Conservation (phyloP, 2,329 filamentous ascomycete genomes). For the Hymenoscyphus albidus region DNA sequence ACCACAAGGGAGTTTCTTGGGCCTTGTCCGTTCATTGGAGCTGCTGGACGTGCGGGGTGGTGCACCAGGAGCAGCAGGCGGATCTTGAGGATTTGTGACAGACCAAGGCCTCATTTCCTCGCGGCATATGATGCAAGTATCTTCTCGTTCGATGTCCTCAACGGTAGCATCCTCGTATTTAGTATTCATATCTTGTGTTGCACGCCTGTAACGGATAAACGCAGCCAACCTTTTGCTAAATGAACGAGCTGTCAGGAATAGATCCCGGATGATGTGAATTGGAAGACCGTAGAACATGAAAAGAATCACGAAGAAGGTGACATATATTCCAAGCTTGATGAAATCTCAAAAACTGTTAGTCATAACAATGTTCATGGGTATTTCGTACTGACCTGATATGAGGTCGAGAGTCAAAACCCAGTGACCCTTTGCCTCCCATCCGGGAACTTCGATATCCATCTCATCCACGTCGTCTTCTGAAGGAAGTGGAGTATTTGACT, state of each 20-base stretch:
- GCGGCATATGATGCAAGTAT: conserved; percentile 95
- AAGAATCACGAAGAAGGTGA: conserved; percentile 89
- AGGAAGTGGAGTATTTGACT: conserved; percentile 46
- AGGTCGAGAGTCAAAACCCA: conserved; percentile 89
- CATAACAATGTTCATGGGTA: not conserved
- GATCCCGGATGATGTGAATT: conserved; percentile 92
- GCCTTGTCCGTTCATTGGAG: conserved; percentile 77
- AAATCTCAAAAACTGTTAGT: conserved; percentile 58
- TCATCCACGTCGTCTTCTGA: conserved; percentile 78
- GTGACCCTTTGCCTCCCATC: conserved; percentile 94
- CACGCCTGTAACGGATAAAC: conserved; percentile 83
- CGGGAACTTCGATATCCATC: conserved; percentile 90
- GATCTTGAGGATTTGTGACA: conserved; percentile 44
- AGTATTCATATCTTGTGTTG: conserved; percentile 88
- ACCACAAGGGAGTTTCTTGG: conserved; percentile 94
- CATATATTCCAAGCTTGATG: conserved; percentile 83
- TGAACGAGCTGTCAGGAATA: conserved; percentile 89
- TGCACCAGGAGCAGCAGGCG: conserved; percentile 35
- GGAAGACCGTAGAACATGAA: conserved; percentile 92
- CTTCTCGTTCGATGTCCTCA: conserved; percentile 79
- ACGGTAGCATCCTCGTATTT: conserved; percentile 84
- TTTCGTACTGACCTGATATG: conserved; percentile 58
- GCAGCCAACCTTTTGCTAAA: conserved; percentile 88
- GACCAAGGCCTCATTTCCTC: conserved; percentile 89
- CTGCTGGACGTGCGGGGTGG: conserved; percentile 37